Base-by-base conservation (phyloP, 2,329 filamentous ascomycete genomes). In the Metarhizium sp. region DNA sequence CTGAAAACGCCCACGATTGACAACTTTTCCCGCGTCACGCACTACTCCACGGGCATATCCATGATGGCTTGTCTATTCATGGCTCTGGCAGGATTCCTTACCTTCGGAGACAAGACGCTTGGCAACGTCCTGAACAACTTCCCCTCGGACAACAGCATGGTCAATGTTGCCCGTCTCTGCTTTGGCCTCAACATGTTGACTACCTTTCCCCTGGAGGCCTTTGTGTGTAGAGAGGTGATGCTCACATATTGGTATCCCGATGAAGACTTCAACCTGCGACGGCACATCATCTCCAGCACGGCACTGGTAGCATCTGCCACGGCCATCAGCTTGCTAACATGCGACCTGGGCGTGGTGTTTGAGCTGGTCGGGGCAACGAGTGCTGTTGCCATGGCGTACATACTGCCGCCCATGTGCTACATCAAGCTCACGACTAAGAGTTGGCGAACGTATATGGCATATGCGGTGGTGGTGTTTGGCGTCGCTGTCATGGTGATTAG, bases 111-210 rank as follows among this genome's bases (percentile, higher is more conserved):
- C 72, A 84, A 86, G 65, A 99, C 94, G 4, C 78, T 91, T 62
- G 94, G 94, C 67, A 99, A 99, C 69, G 90, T 99, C 53, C 84
- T 99, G 64, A 99, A 99, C 78, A 99, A 99, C 74, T 97, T 99
- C 67, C 88, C 92, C 2, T 78, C 85, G 20, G 85, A 95, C 72
- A 97, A 96, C 71, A 79, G 86, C 63, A 87, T 97, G 83, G 91
- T 97, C 67, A 97, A 96, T 71, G 80, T 99, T 57, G 94, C 94
- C 25, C 87, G 94, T 53, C 80, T 99, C 52, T 96, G 90, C 73
- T 97, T 99, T 67, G 94, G 94, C 2, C 81, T 99, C 61, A 99
- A 99, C 78, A 99, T 99, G 94, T 84, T 99, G 64, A 96, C 94
- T 14, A 97, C 94, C 2, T 78, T 99, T 40, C 94, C 94, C 0